Conservation (phyloP, 2,329 filamentous ascomycete genomes). For the Byssochlamys sp. region DNA sequence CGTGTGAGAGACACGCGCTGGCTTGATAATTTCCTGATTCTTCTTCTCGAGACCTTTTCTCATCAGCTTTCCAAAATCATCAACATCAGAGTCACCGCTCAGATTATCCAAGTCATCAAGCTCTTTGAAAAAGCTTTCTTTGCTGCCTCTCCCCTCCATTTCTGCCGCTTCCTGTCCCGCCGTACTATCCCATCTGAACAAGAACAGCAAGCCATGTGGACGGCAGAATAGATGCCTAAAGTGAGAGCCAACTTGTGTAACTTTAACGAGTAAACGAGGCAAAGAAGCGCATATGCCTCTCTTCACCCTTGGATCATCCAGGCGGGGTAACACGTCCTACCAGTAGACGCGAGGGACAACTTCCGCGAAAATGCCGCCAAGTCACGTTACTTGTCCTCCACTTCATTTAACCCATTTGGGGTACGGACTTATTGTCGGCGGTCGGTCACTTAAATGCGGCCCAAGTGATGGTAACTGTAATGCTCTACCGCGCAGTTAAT, state of each 20-base stretch:
- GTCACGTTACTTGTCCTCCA: conserved; percentile 19
- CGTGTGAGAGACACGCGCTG: neutral
- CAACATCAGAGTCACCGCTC: conserved; percentile 15
- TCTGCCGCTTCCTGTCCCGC: conserved; percentile 2
- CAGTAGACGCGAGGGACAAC: conserved; percentile 11
- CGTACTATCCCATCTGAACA: neutral
- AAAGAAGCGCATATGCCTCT: neutral
- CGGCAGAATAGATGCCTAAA: conserved; percentile 8
- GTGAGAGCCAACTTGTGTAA: neutral
- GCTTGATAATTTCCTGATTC: neutral
- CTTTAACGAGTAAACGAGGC: neutral
- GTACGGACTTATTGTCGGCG: neutral
- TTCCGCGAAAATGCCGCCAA: conserved; percentile 24
- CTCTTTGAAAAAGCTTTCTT: conserved; percentile 26
- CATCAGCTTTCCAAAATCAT: conserved; percentile 12
- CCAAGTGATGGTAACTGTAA: too few species aligned
- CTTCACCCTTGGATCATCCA: neutral
- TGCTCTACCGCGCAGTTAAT: neutral
- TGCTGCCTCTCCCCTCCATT: conserved; percentile 16
- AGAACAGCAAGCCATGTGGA: conserved; percentile 9
- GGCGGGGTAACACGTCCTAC: conserved; percentile 1
- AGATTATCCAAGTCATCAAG: conserved; percentile 24
- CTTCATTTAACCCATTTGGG: neutral
- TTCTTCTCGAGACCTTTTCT: neutral
- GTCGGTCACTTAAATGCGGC: neutral